A percentile compares a stretch with the other conserved stretches of the same genome.
Evolutionary conservation across 345 rosid genomes (phyloP).

Genomic region (sweet orange (Citrus sinensis)): DVS_A1.0 CM039163.1:36537001-36537500

Average conservation of each 20-base stretch:
- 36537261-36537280: no score
- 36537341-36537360: background rate
- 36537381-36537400: background rate
- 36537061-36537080: slow-evolving; percentile 42
- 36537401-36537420: background rate
- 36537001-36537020: slow-evolving; percentile 34
- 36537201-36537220: no score
- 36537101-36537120: slow-evolving; percentile 73
- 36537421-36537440: background rate
- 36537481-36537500: background rate
- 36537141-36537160: slow-evolving; percentile 49
- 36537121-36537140: slow-evolving; percentile 51
- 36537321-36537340: no score
- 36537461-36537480: background rate
- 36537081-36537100: slow-evolving; percentile 32
- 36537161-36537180: slow-evolving; percentile 38
- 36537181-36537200: slow-evolving; percentile 42
- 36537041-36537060: slow-evolving; percentile 21
- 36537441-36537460: background rate
- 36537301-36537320: no score
- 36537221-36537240: no score
- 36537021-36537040: slow-evolving; percentile 17
- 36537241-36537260: background rate
- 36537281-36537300: no score
- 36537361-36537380: no score